Base-by-base conservation (phyloP, 2,329 filamentous ascomycete species). In the Hymenoscyphus repandus region DNA sequence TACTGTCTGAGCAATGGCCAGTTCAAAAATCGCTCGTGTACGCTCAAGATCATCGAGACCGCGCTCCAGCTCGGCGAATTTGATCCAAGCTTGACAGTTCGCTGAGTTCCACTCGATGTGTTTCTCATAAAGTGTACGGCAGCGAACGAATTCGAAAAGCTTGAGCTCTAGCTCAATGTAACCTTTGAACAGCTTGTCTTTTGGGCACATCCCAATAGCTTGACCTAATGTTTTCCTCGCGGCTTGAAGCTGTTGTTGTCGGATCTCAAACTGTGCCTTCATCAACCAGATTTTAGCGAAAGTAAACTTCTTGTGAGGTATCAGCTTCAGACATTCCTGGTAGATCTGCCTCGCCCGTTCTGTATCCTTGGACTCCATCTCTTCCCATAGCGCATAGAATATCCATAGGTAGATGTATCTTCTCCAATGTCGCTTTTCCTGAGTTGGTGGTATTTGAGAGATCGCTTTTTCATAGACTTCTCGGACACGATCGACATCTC, bases 351-450 rank as follows among this genome's bases (percentile, higher is more conserved):
- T 80, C 17, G 92, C 88, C 40, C 93, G 81, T 22, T 86, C 81
- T 20, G 81, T 65, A 62, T 97, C 90, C 59, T 86, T 85, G 33
- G 85, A 86, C 57, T 92, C 86, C 68, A 88, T 83, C 69, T 99
- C 93, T 68, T 97, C 93, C 82, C 88, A 97, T 15, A 96, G 74
- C 9, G 93, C 93, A 69, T 97, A 99, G 71, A 97, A 96, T 39
- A 97, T 82, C 90, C 92, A 99, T 1, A 99, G 79, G 66, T 97
- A 99, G 53, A 99, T 95, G 69, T 99, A 99, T 33, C 93, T 79
- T 58, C 93, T 80, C 93, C 93, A 99, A 68, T 97, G 91, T 42
- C 93, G 82, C 75, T 99, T 99, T 68, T 97, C 93, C 62, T 95
- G 88, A 17, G 90, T 95, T 0, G 93, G 92, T 2, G 93, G 93